phyloP scores from a whole-genome alignment of 495 filamentous ascomycete species.

The Talaromyces proteolyticus region DNA sequence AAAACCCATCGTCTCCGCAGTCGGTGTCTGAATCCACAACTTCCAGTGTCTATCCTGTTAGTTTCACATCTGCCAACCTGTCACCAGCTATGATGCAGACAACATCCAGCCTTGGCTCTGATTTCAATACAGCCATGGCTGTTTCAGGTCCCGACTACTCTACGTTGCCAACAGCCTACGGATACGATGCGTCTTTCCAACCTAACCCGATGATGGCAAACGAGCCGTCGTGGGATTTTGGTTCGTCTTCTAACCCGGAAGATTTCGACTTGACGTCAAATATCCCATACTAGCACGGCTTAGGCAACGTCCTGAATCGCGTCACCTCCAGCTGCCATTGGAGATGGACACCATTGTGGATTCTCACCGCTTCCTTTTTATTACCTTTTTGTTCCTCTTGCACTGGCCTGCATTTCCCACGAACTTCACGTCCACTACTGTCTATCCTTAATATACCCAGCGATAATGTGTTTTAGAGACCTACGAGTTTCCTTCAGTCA shows the following conservation, averaged over 20 bases:
- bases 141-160: constrained; percentile 26
- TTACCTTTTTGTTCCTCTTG: constrained; percentile 2
- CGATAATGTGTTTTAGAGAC: constrained; percentile 7
- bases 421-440: constrained; percentile 9
- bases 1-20: constrained; percentile 35
- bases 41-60: constrained; percentile 23
- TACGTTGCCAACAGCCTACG: constrained; percentile 21
- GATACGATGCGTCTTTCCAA: constrained; percentile 32
- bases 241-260: constrained; percentile 10
- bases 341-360: background rate
- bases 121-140: constrained; percentile 26
- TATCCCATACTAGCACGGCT: constrained; percentile 18
- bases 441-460: constrained; percentile 8
- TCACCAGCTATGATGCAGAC: constrained; percentile 2
- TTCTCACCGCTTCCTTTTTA: background rate
- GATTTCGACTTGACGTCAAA: constrained; percentile 31
- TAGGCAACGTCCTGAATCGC: constrained; percentile 4
- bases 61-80: constrained; percentile 3
- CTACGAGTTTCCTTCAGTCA: constrained; percentile 18
- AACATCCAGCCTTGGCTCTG: constrained; percentile 9
- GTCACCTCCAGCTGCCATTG: background rate
- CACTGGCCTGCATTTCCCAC: constrained; percentile 5
- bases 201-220: constrained; percentile 11
- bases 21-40: constrained; percentile 34
- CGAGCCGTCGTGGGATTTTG: constrained; percentile 30